Evolutionary conservation across 2,329 filamentous ascomycete species (phyloP).

Genomic region (Monosporascus sp.): DNA sequence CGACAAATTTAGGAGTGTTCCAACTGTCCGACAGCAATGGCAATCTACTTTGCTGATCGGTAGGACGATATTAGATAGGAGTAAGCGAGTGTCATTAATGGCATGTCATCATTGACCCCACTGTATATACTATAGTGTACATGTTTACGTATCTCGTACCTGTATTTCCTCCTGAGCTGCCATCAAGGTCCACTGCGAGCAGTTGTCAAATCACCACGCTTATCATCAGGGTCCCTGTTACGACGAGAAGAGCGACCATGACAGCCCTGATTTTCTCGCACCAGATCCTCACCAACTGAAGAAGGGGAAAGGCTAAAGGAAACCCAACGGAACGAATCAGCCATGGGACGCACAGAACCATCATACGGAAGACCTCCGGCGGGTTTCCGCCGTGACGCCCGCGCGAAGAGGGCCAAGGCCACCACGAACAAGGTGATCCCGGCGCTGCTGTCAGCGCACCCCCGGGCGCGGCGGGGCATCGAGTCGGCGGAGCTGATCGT

Average conservation of each 20-base stretch:
- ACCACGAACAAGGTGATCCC: conserved; percentile 58
- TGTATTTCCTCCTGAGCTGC: background rate
- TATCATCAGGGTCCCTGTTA: too few relatives aligned
- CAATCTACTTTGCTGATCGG: too few relatives aligned
- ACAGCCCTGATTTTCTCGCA: background rate
- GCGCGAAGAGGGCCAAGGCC: conserved; percentile 49
- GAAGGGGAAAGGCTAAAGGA: background rate
- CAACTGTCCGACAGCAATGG: too few relatives aligned
- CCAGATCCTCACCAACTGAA: background rate
- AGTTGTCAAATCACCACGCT: too few relatives aligned
- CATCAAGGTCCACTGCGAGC: background rate
- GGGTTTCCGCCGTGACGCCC: conserved; percentile 27
- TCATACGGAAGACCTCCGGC: conserved; percentile 23
- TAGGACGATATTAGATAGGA: background rate
- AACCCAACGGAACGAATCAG: background rate
- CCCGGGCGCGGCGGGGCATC: conserved; percentile 50
- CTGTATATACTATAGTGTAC: background rate
- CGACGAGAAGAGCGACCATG: too few relatives aligned
- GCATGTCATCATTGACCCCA: background rate
- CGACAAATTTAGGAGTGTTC: too few relatives aligned
- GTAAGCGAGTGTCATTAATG: background rate
- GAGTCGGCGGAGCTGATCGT: conserved; percentile 45
- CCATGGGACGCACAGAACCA: conserved; percentile 27
- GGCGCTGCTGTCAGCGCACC: conserved; percentile 44
- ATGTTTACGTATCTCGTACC: too few relatives aligned